A percentile compares a stretch with the other conserved stretches of the same genome.
phyloP scores from a whole-genome alignment of 2,329 filamentous ascomycete species.

The Aureobasidium sp. region DNA sequence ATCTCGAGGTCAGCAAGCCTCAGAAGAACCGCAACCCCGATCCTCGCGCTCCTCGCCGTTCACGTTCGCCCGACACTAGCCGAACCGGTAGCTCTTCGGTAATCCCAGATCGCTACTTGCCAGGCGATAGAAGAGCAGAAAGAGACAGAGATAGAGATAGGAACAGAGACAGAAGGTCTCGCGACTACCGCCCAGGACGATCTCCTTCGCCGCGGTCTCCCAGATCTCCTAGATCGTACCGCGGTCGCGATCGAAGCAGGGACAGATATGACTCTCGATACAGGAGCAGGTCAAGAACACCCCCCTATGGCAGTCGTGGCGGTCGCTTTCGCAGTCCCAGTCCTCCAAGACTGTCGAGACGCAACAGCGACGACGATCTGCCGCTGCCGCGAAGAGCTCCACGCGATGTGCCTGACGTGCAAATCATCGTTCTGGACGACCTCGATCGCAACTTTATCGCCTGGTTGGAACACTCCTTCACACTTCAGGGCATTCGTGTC shows the following conservation, averaged over 20 bases:
- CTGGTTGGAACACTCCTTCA: slow-evolving; percentile 74
- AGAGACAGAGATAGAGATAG: slow-evolving; percentile 19
- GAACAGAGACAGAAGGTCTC: slow-evolving; percentile 42
- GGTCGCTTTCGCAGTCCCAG: slow-evolving; percentile 38
- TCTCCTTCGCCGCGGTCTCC: slow-evolving; percentile 38
- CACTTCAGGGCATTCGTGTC: slow-evolving; percentile 61
- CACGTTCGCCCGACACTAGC: slow-evolving; percentile 57
- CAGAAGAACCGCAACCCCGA: slow-evolving; percentile 49
- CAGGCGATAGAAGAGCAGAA: slow-evolving; percentile 20
- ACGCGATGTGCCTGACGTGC: slow-evolving; percentile 76
- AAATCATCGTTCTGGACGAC: slow-evolving; percentile 75
- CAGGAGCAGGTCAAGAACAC: slow-evolving; percentile 31
- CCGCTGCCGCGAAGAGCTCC: slow-evolving; percentile 68
- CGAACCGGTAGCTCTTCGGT: slow-evolving; percentile 44
- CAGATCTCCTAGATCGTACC: slow-evolving; percentile 3
- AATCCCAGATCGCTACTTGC: slow-evolving; percentile 33
- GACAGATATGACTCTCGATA: slow-evolving; percentile 30
- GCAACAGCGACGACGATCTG: slow-evolving; percentile 55
- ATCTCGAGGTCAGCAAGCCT: slow-evolving; percentile 82
- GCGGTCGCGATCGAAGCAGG: slow-evolving; percentile 17
- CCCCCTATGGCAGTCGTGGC: slow-evolving; percentile 44
- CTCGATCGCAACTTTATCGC: slow-evolving; percentile 71
- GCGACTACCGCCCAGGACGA: slow-evolving; percentile 51
- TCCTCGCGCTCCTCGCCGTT: slow-evolving; percentile 39
- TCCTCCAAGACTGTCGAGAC: slow-evolving; percentile 49